phyloP scores from a whole-genome alignment of 2,329 filamentous ascomycete genomes.

The Chaetomiaceae sp. region DNA sequence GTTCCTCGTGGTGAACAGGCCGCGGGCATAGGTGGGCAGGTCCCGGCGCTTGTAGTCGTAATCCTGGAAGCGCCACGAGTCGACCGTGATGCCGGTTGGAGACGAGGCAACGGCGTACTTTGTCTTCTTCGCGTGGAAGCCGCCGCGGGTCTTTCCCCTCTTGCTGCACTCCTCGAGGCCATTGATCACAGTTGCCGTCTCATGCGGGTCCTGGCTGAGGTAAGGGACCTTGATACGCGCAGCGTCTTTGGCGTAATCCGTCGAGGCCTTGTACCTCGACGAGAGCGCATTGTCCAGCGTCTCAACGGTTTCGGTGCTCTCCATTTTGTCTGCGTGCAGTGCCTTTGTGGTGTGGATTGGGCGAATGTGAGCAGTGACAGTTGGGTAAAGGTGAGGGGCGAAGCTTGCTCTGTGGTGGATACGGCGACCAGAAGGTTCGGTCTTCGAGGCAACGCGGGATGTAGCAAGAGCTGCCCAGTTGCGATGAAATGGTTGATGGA shows the following conservation, averaged over 20 bases:
- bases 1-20: conserved; percentile 81
- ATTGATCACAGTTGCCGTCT: conserved; percentile 62
- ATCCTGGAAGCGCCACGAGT: conserved; percentile 91
- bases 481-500: not conserved
- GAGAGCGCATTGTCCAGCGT: conserved; percentile 9
- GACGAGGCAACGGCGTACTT: conserved; percentile 65
- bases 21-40: conserved; percentile 87
- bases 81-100: conserved; percentile 61
- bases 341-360: conserved; percentile 8
- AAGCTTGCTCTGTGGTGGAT: conserved; percentile 14
- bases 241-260: conserved; percentile 27
- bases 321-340: conserved; percentile 18
- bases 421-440: conserved; percentile 5
- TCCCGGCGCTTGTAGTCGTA: conserved; percentile 90
- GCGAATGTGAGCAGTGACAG: conserved; percentile 6
- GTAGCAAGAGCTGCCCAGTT: not conserved
- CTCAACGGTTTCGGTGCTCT: conserved; percentile 11
- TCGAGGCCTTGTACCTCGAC: conserved; percentile 25
- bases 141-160: conserved; percentile 46
- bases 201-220: conserved; percentile 62
- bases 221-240: conserved; percentile 53
- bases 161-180: conserved; percentile 57
- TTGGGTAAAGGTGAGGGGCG: conserved; percentile 10
- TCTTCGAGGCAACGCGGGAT: not conserved
- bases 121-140: conserved; percentile 74